Conservation (phyloP, 495 filamentous ascomycete species). For the Tetracladium setigerum region DNA sequence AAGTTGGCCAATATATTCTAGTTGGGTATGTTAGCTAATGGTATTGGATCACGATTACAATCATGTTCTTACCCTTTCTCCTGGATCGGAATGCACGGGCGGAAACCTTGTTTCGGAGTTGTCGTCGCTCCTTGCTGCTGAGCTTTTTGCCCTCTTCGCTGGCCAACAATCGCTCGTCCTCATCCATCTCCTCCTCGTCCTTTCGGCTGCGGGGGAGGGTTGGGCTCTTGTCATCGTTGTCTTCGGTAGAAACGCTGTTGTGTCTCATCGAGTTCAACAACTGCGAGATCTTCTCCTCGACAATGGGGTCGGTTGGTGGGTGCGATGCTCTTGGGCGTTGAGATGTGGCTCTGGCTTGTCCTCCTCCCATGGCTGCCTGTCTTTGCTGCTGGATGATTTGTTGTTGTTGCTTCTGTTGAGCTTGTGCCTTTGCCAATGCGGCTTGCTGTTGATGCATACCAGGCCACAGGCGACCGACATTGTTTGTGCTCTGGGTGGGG, state of each 20-base stretch:
- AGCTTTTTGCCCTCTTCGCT: slow-evolving; percentile 98
- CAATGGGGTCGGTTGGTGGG: slow-evolving; percentile 52
- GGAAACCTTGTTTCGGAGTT: slow-evolving; percentile 96
- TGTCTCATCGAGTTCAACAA: slow-evolving; percentile 79
- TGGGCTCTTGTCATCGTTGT: slow-evolving; percentile 40
- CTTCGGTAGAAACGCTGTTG: slow-evolving; percentile 41
- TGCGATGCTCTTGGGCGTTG: slow-evolving; percentile 37
- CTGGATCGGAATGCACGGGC: slow-evolving; percentile 91
- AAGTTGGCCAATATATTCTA: slow-evolving; percentile 94
- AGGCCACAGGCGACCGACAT: slow-evolving; percentile 67
- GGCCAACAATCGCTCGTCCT: slow-evolving; percentile 85
- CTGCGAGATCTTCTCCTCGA: slow-evolving; percentile 80
- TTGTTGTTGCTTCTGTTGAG: slow-evolving; percentile 56
- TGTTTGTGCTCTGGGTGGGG: slow-evolving; percentile 38
- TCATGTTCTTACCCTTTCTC: slow-evolving; percentile 72
- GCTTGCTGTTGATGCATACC: slow-evolving; percentile 91
- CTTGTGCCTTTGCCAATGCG: slow-evolving; percentile 67
- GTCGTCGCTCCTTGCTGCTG: slow-evolving; percentile 85
- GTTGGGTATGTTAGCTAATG: slow-evolving; percentile 39
- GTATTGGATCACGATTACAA: not conserved
- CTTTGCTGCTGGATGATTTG: slow-evolving; percentile 55
- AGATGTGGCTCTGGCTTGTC: slow-evolving; percentile 31
- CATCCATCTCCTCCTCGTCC: slow-evolving; percentile 97
- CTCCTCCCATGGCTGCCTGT: slow-evolving; percentile 30
- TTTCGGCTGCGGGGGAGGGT: slow-evolving; percentile 51